Evolutionary conservation across 495 filamentous ascomycete genomes (phyloP).

Genomic region (Neurospora sp.): DNA sequence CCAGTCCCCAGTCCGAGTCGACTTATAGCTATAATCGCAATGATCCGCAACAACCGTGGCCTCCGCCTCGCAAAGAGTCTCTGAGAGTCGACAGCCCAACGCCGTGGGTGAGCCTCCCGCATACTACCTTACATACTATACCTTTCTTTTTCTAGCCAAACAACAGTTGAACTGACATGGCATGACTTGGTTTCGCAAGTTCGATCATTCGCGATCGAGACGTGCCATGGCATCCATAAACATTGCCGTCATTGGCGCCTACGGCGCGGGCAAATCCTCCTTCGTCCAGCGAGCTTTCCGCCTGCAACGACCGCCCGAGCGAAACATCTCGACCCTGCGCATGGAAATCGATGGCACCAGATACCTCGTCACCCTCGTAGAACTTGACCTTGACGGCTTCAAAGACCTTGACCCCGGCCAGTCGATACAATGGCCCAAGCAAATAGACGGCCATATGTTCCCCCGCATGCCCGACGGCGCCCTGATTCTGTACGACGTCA

Average conservation of each 20-base stretch:
- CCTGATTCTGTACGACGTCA: slow-evolving; percentile 77
- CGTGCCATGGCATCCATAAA: slow-evolving; percentile 55
- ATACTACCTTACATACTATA: background rate
- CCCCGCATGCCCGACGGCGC: slow-evolving; percentile 68
- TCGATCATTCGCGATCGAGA: slow-evolving; percentile 11
- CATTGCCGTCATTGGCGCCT: slow-evolving; percentile 74
- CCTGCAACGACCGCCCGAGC: slow-evolving; percentile 45
- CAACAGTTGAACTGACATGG: background rate
- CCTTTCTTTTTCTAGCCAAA: background rate
- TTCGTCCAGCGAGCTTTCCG: slow-evolving; percentile 77
- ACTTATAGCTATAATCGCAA: slow-evolving; percentile 16
- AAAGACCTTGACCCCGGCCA: slow-evolving; percentile 51
- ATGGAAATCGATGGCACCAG: slow-evolving; percentile 67
- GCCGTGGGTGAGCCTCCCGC: slow-evolving; percentile 23
- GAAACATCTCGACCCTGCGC: slow-evolving; percentile 49
- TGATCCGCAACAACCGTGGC: slow-evolving; percentile 27
- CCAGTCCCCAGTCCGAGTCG: slow-evolving; percentile 1
- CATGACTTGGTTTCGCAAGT: slow-evolving; percentile 6
- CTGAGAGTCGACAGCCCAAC: slow-evolving; percentile 21
- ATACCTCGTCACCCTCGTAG: slow-evolving; percentile 73
- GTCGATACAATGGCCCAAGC: slow-evolving; percentile 68
- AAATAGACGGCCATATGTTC: slow-evolving; percentile 52
- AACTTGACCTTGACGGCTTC: slow-evolving; percentile 59
- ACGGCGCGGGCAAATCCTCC: slow-evolving; percentile 77
- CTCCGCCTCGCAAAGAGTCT: slow-evolving; percentile 31